Percentiles rank a stretch among this genome's conserved stretches.
phyloP scores from a whole-genome alignment of 805 yeast species.

The Myxozyma vanderwaltii region DNA sequence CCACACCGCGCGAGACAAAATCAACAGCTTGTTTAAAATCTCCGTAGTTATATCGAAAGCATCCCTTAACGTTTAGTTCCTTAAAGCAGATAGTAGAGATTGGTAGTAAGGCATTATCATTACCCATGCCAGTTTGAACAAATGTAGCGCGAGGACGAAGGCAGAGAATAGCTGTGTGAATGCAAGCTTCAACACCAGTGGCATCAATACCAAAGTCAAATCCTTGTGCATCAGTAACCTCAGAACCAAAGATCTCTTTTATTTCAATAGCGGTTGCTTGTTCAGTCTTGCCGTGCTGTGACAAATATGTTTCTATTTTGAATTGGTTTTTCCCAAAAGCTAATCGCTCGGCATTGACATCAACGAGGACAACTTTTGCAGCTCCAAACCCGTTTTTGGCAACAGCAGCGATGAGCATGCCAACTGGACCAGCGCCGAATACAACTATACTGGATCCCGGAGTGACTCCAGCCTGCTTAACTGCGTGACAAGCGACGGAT shows the following conservation, averaged over 20 bases:
- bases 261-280: constrained; percentile 2
- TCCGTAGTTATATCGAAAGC: constrained; percentile 75
- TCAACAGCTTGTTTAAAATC: constrained; percentile 73
- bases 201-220: constrained; percentile 62
- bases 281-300: constrained; percentile 8
- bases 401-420: constrained; percentile 51
- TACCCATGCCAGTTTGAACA: constrained; percentile 86
- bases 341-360: constrained; percentile 65
- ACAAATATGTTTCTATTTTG: constrained; percentile 10
- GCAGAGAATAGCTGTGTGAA: constrained; percentile 62
- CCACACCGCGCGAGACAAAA: constrained; percentile 60
- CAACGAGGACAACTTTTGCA: constrained; percentile 64
- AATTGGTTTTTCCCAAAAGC: constrained; percentile 57
- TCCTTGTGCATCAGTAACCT: neutral
- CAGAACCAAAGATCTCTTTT: neutral
- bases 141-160: constrained; percentile 68
- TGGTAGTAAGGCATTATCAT: constrained; percentile 67
- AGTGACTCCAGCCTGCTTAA: constrained; percentile 46
- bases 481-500: constrained; percentile 63
- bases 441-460: constrained; percentile 52
- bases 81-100: constrained; percentile 61
- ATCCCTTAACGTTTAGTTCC: constrained; percentile 70
- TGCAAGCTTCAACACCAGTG: constrained; percentile 77
- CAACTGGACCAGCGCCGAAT: constrained; percentile 58
- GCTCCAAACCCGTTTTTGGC: constrained; percentile 67